Percentiles rank a stretch among this genome's conserved stretches.
Conservation (phyloP, 768 basidiomycete genomes). For the Lactarius hengduanensis region DNA sequence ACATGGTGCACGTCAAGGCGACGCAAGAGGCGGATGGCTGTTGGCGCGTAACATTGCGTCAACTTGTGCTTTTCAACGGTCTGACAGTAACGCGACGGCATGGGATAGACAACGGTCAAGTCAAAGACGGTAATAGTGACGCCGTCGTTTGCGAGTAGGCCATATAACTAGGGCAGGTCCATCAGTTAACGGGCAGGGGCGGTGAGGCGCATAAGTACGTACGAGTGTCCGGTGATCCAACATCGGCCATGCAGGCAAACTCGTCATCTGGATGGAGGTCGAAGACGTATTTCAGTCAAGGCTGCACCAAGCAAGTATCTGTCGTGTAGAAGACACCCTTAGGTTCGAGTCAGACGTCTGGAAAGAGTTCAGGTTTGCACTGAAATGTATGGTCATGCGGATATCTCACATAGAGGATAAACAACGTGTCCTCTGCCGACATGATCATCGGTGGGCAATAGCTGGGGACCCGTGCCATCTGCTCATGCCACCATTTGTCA, state of each 20-base stretch:
- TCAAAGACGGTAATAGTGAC: constrained; percentile 91
- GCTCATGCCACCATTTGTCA: no score
- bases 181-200: background rate
- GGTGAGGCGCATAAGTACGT: constrained; percentile 20
- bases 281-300: constrained; percentile 96
- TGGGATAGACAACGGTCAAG: constrained; percentile 95
- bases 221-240: constrained; percentile 99
- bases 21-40: constrained; percentile 90
- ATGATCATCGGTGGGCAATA: constrained; percentile 80
- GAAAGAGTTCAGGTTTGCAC: background rate
- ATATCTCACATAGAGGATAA: constrained; percentile 91
- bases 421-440: constrained; percentile 92
- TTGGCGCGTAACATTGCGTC: constrained; percentile 95
- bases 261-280: constrained; percentile 95
- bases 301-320: constrained; percentile 89
- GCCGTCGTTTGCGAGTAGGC: constrained; percentile 77
- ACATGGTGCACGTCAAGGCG: constrained; percentile 86
- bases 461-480: constrained; percentile 31
- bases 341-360: constrained; percentile 93
- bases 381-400: background rate
- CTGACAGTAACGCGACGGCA: constrained; percentile 96
- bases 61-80: constrained; percentile 89
- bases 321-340: constrained; percentile 96
- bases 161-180: constrained; percentile 59
- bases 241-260: constrained; percentile 98